Conservation (phyloP, 2,329 filamentous ascomycete species). For the Orbilia ellipsospora region DNA sequence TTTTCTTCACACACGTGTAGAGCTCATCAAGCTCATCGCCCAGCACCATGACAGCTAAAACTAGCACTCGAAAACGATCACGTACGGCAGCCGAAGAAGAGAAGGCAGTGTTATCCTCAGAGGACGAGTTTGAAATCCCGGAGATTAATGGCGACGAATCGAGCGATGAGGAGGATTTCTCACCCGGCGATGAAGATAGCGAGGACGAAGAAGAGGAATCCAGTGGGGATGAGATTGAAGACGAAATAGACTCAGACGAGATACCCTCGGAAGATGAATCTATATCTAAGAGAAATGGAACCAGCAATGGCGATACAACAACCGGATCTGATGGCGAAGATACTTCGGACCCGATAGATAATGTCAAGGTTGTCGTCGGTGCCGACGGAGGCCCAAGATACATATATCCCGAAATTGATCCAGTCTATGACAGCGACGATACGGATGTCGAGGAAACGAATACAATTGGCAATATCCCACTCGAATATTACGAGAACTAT, state of each 20-base stretch:
- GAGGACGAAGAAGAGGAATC: conserved; percentile 66
- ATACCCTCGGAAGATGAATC: conserved; percentile 65
- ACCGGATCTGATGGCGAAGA: conserved; percentile 63
- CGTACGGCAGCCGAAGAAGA: conserved; percentile 38
- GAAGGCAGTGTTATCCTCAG: conserved; percentile 43
- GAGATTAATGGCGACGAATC: conserved; percentile 63
- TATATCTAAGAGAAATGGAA: conserved; percentile 63
- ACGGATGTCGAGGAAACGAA: conserved; percentile 83
- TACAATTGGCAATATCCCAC: conserved; percentile 93
- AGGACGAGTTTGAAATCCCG: conserved; percentile 54
- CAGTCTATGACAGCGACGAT: conserved; percentile 95
- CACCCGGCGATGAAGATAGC: conserved; percentile 69
- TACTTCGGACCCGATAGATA: conserved; percentile 65
- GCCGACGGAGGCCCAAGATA: conserved; percentile 92
- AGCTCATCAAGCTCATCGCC: conserved; percentile 23
- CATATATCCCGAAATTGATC: conserved; percentile 91
- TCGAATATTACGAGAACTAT: conserved; percentile 96
- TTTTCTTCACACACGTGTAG: conserved; percentile 11
- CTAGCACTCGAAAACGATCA: conserved; percentile 40
- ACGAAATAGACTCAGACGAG: conserved; percentile 67
- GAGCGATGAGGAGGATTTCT: conserved; percentile 64
- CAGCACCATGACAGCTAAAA: conserved; percentile 33
- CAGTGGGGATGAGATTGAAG: conserved; percentile 68
- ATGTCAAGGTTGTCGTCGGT: conserved; percentile 74
- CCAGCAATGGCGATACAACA: conserved; percentile 63